Evolutionary conservation across 169 alveolate genomes (phyloP).

Genomic region (Sarcocystis neurona): DNA sequence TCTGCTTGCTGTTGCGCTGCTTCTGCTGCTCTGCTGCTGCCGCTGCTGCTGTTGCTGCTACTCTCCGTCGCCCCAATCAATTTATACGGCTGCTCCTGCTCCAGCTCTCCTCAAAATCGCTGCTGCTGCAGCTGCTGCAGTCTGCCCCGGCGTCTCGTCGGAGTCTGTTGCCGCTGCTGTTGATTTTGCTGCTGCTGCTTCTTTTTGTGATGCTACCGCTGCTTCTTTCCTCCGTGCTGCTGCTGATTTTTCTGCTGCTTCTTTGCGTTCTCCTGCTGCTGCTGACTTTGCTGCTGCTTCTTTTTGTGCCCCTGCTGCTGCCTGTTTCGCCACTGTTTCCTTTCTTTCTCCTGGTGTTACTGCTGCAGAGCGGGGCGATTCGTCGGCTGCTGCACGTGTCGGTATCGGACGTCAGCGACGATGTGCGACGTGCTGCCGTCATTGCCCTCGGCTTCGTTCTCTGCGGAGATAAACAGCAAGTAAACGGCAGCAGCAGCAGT

Average conservation of each 20-base stretch:
- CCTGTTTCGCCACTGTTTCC: conserved; percentile 19
- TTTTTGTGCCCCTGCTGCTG: neutral
- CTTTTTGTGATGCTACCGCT: neutral
- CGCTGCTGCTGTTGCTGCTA: no score
- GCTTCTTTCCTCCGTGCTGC: neutral
- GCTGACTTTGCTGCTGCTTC: neutral
- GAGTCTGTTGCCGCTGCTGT: neutral
- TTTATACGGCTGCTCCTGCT: no score
- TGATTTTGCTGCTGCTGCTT: neutral
- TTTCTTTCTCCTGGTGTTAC: neutral
- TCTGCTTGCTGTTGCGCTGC: no score
- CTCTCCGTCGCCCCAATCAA: no score
- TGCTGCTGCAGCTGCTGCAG: no score
- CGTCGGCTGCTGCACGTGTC: conserved; percentile 93
- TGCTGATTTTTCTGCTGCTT: neutral
- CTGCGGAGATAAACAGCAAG: conserved; percentile 69
- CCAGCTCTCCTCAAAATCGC: no score
- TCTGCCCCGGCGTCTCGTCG: no score
- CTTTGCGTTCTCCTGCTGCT: neutral
- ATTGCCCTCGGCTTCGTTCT: conserved; percentile 81
- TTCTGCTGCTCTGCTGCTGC: no score
- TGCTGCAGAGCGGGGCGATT: conserved; percentile 76
- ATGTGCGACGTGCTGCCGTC: conserved; percentile 99
- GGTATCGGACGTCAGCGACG: conserved; percentile 98
- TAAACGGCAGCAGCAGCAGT: neutral